A percentile compares a stretch with the other conserved stretches of the same genome.
These are phyloP conservation scores for Neoboletus subvelutipes DNA, from an alignment of 768 basidiomycete genomes.

Conservation along the genomic window DNA sequence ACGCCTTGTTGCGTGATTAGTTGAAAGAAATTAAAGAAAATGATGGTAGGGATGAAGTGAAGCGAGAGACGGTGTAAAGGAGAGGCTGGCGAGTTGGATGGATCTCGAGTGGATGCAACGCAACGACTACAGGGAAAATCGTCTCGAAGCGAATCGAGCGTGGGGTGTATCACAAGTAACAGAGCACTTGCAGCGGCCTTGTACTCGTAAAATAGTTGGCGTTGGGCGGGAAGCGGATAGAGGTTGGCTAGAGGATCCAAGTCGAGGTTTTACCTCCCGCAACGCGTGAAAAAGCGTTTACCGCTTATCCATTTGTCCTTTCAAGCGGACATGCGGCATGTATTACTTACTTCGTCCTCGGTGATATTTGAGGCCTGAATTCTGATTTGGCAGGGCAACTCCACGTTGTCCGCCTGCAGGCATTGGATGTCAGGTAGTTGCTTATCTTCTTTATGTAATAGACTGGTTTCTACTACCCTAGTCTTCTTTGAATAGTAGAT, in stretches of 20 bases:
- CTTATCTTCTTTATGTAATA: slow-evolving; percentile 48
- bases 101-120: slow-evolving; percentile 26
- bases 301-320: slow-evolving; percentile 51
- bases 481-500: slow-evolving; percentile 10
- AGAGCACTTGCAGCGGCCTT: slow-evolving; percentile 26
- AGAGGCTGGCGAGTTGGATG: slow-evolving; percentile 34
- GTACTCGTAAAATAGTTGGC: slow-evolving; percentile 29
- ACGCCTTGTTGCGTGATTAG: slow-evolving; percentile 20
- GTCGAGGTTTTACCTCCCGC: slow-evolving; percentile 43
- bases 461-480: slow-evolving; percentile 4
- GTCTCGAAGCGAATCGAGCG: slow-evolving; percentile 59
- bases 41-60: slow-evolving; percentile 16
- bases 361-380: slow-evolving; percentile 11
- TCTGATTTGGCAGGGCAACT: slow-evolving; percentile 52
- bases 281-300: slow-evolving; percentile 50
- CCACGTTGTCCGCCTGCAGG: slow-evolving; percentile 82
- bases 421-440: slow-evolving; percentile 42
- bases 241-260: slow-evolving; percentile 24
- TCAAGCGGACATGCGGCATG: slow-evolving; percentile 31
- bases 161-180: slow-evolving; percentile 28
- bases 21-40: slow-evolving; percentile 15
- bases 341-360: slow-evolving; percentile 30
- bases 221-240: slow-evolving; percentile 22
- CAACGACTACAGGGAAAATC: slow-evolving; percentile 36
- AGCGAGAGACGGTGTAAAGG: slow-evolving; percentile 36